Evolutionary conservation across 345 rosid genomes (phyloP).

Genomic region (Psidium friedrichsthalianum): DNA sequence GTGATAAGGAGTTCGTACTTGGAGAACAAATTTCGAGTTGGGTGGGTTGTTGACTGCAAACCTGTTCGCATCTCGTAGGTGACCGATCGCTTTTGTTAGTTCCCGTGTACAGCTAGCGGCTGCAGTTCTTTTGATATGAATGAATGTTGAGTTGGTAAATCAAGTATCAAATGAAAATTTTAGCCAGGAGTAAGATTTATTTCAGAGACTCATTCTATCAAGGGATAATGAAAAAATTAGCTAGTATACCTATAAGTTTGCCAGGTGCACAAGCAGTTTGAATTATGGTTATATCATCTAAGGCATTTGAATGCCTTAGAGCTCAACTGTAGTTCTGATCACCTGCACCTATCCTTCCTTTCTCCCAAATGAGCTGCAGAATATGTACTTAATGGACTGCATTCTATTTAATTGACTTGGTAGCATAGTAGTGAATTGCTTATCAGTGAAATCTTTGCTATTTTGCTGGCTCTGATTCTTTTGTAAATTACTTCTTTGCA

Average conservation of each 20-base stretch:
- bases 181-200: background rate
- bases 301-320: background rate
- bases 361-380: background rate
- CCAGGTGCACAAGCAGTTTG: background rate
- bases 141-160: background rate
- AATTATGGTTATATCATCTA: background rate
- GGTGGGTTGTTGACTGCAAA: background rate
- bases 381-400: background rate
- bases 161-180: background rate
- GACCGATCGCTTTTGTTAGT: background rate
- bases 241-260: background rate
- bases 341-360: background rate
- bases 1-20: background rate
- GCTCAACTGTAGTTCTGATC: background rate
- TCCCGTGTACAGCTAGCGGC: background rate
- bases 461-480: background rate
- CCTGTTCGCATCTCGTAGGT: background rate
- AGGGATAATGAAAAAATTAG: background rate
- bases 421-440: background rate
- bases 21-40: background rate
- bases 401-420: background rate
- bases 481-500: conserved; percentile 13
- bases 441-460: background rate
- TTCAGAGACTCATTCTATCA: background rate
- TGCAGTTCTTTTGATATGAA: background rate